Base-by-base conservation (phyloP, 148 eudicot genomes). In the Diospyros lotus region DNA sequence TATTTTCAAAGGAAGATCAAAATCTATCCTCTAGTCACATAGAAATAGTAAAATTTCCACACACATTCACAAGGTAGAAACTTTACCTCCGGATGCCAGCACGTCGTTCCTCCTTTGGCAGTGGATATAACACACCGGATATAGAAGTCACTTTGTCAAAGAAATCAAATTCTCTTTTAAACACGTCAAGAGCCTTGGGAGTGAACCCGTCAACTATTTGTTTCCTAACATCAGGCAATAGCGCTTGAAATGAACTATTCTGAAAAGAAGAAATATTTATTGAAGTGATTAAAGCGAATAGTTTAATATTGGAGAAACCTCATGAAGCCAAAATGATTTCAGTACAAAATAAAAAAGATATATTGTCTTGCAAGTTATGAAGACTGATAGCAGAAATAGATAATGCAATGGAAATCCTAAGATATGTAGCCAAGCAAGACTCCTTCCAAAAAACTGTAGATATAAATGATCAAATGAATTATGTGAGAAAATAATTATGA, bases 111-210 rank as follows among this genome's bases (percentile, higher is more conserved):
- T 95, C 99, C 84, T 95, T 95, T 15, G 99, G 93, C 83, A 95
- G 80, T 17, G 86, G 90, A 84, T 79, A 92, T 65, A 95, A 94
- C 68, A 86, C 88, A 68, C 96, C 97, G 53, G 97, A 92, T 77
- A 92, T 92, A 77, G 94, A 89, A 50, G 99, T 95, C 81, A 95
- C 97, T 86, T 95, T 88, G 79, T 92, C 99, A 80, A 95, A 95
- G 91, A 95, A 95, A 86, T 87, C 91, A 87, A 95, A 95, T 81
- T 95, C 99, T 83, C 96, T 87, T 51, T 75, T 76, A 83, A 92
- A 95, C 61, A 90, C 13, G 42, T 83, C 93, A 41, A 77, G 88
- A 55, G 99, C 99, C 80, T 87, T 89, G 56, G 88, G 82, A 63
- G 78, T 86, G 86, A 95, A 95, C 62, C 92, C 89, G 77, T 89